These are phyloP conservation scores for Pythium brachiatum DNA, from an alignment of 352 stramenopile genomes.

Conservation along the genomic window DNA sequence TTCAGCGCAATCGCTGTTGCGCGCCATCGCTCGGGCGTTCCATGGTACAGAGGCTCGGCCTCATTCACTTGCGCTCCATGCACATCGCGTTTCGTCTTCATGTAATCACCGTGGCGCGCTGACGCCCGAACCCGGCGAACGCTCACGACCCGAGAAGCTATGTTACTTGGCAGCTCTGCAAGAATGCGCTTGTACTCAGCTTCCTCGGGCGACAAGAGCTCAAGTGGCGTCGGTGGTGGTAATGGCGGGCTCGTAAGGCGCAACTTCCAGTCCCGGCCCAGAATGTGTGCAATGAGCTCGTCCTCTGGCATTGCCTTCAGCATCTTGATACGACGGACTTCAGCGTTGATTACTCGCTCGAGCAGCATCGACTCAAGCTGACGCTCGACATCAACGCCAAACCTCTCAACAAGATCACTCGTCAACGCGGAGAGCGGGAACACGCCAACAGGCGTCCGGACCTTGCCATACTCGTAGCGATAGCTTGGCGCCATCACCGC, in stretches of 20 bases:
- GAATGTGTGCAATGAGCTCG: neutral
- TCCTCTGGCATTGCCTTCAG: neutral
- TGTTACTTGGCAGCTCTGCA: neutral
- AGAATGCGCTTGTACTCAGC: constrained; percentile 10
- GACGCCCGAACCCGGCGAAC: constrained; percentile 6
- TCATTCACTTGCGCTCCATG: neutral
- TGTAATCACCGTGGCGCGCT: neutral
- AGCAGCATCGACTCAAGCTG: neutral
- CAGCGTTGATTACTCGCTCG: constrained; percentile 6
- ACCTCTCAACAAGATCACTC: neutral
- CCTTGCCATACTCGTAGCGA: neutral
- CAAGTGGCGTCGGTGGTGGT: constrained; percentile 10
- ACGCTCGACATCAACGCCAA: neutral
- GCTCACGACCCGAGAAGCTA: constrained; percentile 3
- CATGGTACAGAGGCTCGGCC: constrained; percentile 17
- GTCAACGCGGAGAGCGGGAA: neutral
- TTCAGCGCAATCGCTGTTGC: constrained; percentile 26
- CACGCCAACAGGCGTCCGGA: neutral
- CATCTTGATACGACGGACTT: neutral
- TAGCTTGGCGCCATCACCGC: neutral
- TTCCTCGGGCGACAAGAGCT: neutral
- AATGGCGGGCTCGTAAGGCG: constrained; percentile 5
- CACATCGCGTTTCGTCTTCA: neutral
- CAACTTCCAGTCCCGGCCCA: constrained; percentile 13
- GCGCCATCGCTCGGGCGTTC: constrained; percentile 22